These are phyloP conservation scores for Omphalotus guepiniiformis DNA, from an alignment of 768 basidiomycete genomes.

Conservation along the genomic window DNA sequence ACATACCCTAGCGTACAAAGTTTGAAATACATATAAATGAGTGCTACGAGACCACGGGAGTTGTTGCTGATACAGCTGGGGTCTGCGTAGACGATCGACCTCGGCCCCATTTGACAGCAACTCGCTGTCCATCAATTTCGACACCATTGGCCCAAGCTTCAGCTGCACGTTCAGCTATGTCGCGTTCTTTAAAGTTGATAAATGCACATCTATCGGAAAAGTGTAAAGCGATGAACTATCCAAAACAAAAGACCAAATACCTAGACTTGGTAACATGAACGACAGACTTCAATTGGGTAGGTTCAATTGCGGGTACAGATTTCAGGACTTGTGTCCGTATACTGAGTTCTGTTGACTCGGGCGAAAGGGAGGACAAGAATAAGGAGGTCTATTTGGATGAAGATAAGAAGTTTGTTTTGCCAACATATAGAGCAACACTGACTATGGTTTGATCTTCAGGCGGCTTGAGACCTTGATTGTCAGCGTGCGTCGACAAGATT, in stretches of 20 bases:
- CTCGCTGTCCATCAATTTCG: slow-evolving; percentile 73
- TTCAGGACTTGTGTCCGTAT: slow-evolving; percentile 69
- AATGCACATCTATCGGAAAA: slow-evolving; percentile 73
- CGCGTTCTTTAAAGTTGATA: slow-evolving; percentile 84
- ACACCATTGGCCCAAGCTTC: slow-evolving; percentile 89
- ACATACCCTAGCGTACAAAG: background rate
- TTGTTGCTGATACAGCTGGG: slow-evolving; percentile 15
- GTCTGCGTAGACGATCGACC: slow-evolving; percentile 46
- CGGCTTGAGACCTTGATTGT: slow-evolving; percentile 75
- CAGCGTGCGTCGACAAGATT: slow-evolving; percentile 78
- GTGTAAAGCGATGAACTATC: slow-evolving; percentile 2
- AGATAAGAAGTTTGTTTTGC: background rate
- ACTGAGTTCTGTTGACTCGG: slow-evolving; percentile 64
- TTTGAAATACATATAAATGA: background rate
- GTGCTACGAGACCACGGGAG: slow-evolving; percentile 11
- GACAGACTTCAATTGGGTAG: slow-evolving; percentile 71
- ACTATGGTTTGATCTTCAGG: slow-evolving; percentile 88
- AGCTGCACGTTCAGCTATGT: slow-evolving; percentile 83
- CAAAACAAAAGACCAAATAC: slow-evolving; percentile 27
- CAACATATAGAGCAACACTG: slow-evolving; percentile 30
- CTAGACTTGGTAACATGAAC: slow-evolving; percentile 82
- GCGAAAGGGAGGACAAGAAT: slow-evolving; percentile 76
- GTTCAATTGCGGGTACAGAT: slow-evolving; percentile 60
- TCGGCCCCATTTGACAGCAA: slow-evolving; percentile 86
- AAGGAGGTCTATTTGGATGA: slow-evolving; percentile 61